phyloP scores from a whole-genome alignment of 139 green algal species.

The Deuterostichococcus epilithicus region DNA sequence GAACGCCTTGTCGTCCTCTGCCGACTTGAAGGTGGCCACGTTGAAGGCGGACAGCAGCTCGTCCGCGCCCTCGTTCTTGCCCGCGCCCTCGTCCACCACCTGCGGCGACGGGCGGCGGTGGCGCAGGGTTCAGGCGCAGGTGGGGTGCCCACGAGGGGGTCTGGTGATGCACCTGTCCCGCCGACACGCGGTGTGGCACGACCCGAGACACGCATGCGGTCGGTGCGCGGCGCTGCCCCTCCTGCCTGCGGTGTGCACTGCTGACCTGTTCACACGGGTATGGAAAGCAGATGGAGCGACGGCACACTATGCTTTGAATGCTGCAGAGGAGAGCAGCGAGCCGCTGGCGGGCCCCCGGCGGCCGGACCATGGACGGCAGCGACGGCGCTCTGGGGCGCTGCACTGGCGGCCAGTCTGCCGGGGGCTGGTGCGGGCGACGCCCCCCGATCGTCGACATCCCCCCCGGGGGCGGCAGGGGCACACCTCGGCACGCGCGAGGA shows the following conservation, averaged over 20 bases:
- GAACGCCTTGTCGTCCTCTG: slow-evolving; percentile 89
- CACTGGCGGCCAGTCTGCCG: neutral
- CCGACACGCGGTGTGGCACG: too few species aligned
- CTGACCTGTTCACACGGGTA: too few species aligned
- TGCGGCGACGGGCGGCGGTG: slow-evolving; percentile 8
- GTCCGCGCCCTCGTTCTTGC: slow-evolving; percentile 23
- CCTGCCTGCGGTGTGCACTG: too few species aligned
- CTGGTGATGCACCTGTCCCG: too few species aligned
- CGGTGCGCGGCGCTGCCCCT: neutral
- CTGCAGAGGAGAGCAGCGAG: too few species aligned
- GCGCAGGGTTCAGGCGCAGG: neutral
- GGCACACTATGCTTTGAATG: too few species aligned
- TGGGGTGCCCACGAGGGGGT: neutral
- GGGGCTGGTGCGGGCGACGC: too few species aligned
- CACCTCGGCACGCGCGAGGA: slow-evolving; percentile 89
- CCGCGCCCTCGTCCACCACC: slow-evolving; percentile 40
- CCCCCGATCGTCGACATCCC: too few species aligned
- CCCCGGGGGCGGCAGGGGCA: slow-evolving; percentile 19
- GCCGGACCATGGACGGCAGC: too few species aligned
- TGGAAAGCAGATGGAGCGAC: too few species aligned
- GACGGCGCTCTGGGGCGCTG: neutral
- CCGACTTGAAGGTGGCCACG: slow-evolving; percentile 78
- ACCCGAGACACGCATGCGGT: too few species aligned
- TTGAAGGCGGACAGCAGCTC: slow-evolving; percentile 88
- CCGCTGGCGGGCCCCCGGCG: too few species aligned